phyloP scores from a whole-genome alignment of 2,329 filamentous ascomycete genomes.

The Ophiosphaerella korrae region DNA sequence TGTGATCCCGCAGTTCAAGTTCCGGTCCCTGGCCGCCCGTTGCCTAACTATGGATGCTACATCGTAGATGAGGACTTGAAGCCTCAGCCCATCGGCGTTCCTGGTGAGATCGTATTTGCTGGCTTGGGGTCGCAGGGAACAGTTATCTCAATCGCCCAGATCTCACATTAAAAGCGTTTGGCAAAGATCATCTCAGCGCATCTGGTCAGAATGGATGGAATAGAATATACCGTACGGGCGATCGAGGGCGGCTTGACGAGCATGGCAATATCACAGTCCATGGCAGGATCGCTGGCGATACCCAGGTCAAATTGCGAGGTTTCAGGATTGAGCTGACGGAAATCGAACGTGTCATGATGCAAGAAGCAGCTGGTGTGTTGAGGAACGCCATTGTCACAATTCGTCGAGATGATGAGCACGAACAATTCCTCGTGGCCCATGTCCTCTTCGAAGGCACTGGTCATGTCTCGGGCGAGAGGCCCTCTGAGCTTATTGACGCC shows the following conservation, averaged over 20 bases:
- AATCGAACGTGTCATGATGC: conserved; percentile 45
- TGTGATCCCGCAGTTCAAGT: conserved; percentile 12
- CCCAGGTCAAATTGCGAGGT: conserved; percentile 41
- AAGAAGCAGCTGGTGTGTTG: conserved; percentile 26
- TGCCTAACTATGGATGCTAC: conserved; percentile 29
- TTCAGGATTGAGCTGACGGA: conserved; percentile 49
- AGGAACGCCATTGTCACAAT: conserved; percentile 31
- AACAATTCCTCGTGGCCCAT: conserved; percentile 18
- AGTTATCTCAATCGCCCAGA: conserved; percentile 39
- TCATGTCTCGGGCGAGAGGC: too few relatives aligned
- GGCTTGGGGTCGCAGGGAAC: conserved; percentile 23
- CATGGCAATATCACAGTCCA: conserved; percentile 45
- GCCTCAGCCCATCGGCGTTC: conserved; percentile 47
- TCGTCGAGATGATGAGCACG: conserved; percentile 12
- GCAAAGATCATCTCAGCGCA: conserved; percentile 6
- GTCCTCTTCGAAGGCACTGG: neutral
- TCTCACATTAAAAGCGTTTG: conserved; percentile 25
- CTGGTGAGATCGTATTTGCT: conserved; percentile 50
- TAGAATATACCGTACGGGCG: conserved; percentile 48
- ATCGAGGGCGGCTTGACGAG: conserved; percentile 42
- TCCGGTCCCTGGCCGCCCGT: conserved; percentile 1
- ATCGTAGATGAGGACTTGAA: conserved; percentile 49
- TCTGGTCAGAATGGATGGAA: conserved; percentile 21
- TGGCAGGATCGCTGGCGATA: conserved; percentile 16
- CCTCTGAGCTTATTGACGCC: neutral